These are phyloP conservation scores for Scutellaria minor DNA, from an alignment of 257 asterid species.

Conservation along the genomic window DNA sequence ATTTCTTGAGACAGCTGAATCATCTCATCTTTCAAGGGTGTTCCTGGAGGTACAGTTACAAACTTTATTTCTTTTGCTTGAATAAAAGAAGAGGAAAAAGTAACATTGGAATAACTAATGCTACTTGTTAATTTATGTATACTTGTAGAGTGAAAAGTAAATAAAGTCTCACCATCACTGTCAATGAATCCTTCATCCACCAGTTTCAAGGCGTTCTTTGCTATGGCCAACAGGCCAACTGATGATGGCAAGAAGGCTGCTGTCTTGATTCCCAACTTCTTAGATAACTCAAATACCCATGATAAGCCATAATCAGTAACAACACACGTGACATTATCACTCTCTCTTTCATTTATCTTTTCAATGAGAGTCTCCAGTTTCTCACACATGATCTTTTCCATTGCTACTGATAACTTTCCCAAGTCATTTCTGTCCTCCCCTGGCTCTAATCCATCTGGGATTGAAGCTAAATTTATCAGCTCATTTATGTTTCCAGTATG, in stretches of 20 bases:
- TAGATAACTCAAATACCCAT: slow-evolving; percentile 51
- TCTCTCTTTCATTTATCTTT: slow-evolving; percentile 24
- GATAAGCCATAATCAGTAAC: slow-evolving; percentile 52
- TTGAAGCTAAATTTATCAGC: slow-evolving; percentile 43
- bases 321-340: slow-evolving; percentile 46
- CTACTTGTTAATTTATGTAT: background rate
- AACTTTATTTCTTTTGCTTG: background rate
- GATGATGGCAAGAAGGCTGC: slow-evolving; percentile 55
- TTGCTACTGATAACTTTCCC: slow-evolving; percentile 39
- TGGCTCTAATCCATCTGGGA: slow-evolving; percentile 65
- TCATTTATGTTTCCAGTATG: slow-evolving; percentile 30
- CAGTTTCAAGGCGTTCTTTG: slow-evolving; percentile 40
- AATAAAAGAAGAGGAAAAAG: no score
- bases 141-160: no score
- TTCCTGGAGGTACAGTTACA: slow-evolving; percentile 39
- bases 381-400: slow-evolving; percentile 46
- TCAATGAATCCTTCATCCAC: slow-evolving; percentile 58
- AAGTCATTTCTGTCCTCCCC: slow-evolving; percentile 62
- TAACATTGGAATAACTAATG: no score
- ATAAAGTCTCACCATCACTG: slow-evolving; percentile 44
- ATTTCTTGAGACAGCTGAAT: slow-evolving; percentile 51
- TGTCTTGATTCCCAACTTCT: slow-evolving; percentile 39
- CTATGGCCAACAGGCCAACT: slow-evolving; percentile 42
- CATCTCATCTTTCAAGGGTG: slow-evolving; percentile 43
- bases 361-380: slow-evolving; percentile 50